Evolutionary conservation across 2,329 filamentous ascomycete species (phyloP), one percentile per base, ranked within the genome.

Genomic region (Penicillium fuscoglaucum): DNA sequence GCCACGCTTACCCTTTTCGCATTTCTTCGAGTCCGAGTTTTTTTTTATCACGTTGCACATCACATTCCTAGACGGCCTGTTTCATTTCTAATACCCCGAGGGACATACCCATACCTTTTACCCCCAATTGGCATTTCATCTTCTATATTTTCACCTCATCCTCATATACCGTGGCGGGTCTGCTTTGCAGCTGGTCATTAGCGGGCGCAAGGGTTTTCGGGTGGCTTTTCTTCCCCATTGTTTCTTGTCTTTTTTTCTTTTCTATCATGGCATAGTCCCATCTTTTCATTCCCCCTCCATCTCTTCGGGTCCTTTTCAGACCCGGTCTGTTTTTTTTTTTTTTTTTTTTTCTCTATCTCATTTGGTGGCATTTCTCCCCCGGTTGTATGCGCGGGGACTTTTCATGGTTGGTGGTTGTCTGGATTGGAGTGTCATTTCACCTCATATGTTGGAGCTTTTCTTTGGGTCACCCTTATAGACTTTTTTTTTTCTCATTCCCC

Each of bases 191-290:
- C 68, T 72, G 64, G 64, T 72, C 69, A 73, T 74, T 70, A 74
- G 72, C 71, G 71, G 72, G 72, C 72, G 72, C 70, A 72, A 68
- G 68, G 68, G 62, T 60, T 69, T 63, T 67, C 63, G 68, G 70
- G 70, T 67, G 72, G 72, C 68, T 71, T 71, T 68, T 59, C 70
- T 70, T 67, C 57, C 58, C 43, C 54, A 48, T 54, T 28, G 15
- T 47, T 58, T 35, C 17, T 54, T 33, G 43, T 41, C 28, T 35
- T 41, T 41, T 54, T 57, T 54, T 57, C 62, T 55, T 57, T 65
- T 57, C 35, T 61, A 47, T 61, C 58, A 61, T 66, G 59, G 60
- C 60, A 59, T 63, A 56, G 21, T 41, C 15, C 46, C 26, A 54
- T 31, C n/a, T 52, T 29, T 56, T 59, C 21, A 50, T 55, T 58